Percentiles rank a stretch among this genome's conserved stretches.
Conservation (phyloP, 2,329 filamentous ascomycete genomes). For the Aspergillus sp. region DNA sequence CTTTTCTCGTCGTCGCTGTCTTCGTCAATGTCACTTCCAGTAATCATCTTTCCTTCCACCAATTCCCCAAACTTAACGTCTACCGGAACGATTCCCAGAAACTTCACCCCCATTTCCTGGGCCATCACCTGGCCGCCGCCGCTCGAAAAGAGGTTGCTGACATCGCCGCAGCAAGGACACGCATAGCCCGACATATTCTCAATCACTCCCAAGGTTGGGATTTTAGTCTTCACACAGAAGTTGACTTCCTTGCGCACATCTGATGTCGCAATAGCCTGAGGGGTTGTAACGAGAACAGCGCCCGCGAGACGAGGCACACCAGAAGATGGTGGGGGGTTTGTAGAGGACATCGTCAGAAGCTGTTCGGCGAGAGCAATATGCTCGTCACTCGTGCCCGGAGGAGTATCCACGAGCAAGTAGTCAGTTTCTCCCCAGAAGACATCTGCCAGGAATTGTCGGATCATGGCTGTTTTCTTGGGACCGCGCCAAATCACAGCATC, state of each 20-base stretch:
- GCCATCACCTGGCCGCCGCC: conserved; percentile 90
- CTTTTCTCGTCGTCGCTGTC: conserved; percentile 22
- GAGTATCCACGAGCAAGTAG: conserved; percentile 91
- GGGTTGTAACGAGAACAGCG: conserved; percentile 92
- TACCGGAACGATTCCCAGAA: conserved; percentile 82
- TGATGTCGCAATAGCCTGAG: conserved; percentile 86
- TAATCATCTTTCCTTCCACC: conserved; percentile 58
- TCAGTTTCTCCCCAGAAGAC: conserved; percentile 85
- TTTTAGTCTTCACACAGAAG: conserved; percentile 80
- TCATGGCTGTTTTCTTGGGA: conserved; percentile 98
- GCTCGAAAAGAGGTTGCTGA: conserved; percentile 88
- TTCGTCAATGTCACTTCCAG: conserved; percentile 18
- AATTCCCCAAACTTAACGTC: conserved; percentile 87
- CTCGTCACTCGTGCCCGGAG: conserved; percentile 92
- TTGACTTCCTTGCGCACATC: conserved; percentile 95
- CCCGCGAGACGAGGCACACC: conserved; percentile 65
- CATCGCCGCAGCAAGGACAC: conserved; percentile 65
- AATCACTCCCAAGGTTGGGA: conserved; percentile 78
- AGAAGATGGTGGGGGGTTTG: conserved; percentile 14
- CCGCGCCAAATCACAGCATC: conserved; percentile 97
- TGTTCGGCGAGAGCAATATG: conserved; percentile 93
- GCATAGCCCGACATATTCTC: conserved; percentile 77
- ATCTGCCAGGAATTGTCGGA: conserved; percentile 89
- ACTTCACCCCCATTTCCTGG: conserved; percentile 74
- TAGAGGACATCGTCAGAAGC: conserved; percentile 50